Evolutionary conservation across 495 filamentous ascomycete genomes (phyloP).

Genomic region (Lepraria neglecta): DNA sequence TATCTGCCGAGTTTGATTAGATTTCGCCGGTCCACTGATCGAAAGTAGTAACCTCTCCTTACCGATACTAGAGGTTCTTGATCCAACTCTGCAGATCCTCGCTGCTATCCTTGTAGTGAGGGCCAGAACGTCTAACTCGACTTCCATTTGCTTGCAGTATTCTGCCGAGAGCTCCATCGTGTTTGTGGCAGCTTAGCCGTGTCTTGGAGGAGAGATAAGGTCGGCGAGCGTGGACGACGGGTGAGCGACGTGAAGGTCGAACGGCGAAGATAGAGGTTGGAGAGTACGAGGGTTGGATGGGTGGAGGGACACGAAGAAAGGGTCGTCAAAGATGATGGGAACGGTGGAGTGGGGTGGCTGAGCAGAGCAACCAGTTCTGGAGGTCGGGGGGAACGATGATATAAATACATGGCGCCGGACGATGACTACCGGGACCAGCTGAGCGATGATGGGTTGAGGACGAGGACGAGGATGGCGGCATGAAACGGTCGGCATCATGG

Average conservation of each 20-base stretch:
- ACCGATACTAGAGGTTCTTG: slow-evolving; percentile 13
- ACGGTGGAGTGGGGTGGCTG: not conserved
- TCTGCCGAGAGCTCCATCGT: not conserved
- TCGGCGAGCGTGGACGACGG: not conserved
- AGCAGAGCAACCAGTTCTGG: slow-evolving; percentile 1
- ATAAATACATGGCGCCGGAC: not conserved
- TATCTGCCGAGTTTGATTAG: slow-evolving; percentile 15
- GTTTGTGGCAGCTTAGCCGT: slow-evolving; percentile 13
- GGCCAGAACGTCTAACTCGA: slow-evolving; percentile 11
- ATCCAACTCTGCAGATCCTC: slow-evolving; percentile 3
- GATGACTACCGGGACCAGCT: no score
- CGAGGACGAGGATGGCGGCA: no score
- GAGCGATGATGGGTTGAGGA: no score
- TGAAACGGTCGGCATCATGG: no score
- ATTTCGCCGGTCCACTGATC: not conserved
- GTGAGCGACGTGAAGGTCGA: not conserved
- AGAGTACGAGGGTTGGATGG: not conserved
- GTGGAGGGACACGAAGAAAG: not conserved
- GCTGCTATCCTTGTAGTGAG: slow-evolving; percentile 8
- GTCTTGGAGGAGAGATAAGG: slow-evolving; percentile 10
- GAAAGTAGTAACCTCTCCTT: not conserved
- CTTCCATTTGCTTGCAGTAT: slow-evolving; percentile 15
- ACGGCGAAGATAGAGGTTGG: not conserved
- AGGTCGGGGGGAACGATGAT: not conserved
- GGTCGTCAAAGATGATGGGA: not conserved